phyloP scores from a whole-genome alignment of 768 basidiomycete species.

The Hygrocybe punicea region DNA sequence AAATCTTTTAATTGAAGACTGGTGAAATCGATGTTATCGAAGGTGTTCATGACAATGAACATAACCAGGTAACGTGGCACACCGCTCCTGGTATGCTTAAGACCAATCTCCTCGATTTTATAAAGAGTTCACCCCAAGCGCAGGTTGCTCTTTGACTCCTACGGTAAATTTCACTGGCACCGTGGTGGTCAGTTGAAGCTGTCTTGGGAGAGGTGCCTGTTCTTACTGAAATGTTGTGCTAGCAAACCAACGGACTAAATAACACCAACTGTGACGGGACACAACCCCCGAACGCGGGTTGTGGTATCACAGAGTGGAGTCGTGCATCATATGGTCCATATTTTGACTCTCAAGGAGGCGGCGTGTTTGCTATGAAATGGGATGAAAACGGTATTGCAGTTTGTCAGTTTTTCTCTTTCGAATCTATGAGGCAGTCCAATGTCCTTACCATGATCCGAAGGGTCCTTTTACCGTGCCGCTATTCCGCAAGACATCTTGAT shows the following conservation, averaged over 20 bases:
- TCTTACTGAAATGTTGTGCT: neutral
- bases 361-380: constrained; percentile 90
- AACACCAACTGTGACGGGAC: constrained; percentile 55
- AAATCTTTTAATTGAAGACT: constrained; percentile 40
- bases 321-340: constrained; percentile 77
- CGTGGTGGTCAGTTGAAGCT: constrained; percentile 47
- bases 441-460: constrained; percentile 34
- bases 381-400: constrained; percentile 71
- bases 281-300: constrained; percentile 62
- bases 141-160: constrained; percentile 58
- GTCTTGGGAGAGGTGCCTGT: neutral
- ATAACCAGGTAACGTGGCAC: constrained; percentile 84
- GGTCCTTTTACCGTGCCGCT: constrained; percentile 80
- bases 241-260: constrained; percentile 49
- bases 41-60: constrained; percentile 79
- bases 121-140: constrained; percentile 2
- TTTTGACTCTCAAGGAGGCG: constrained; percentile 77
- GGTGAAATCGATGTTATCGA: constrained; percentile 85
- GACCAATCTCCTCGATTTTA: neutral
- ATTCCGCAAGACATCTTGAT: constrained; percentile 62
- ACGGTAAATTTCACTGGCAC: constrained; percentile 59
- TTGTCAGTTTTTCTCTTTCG: constrained; percentile 47
- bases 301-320: constrained; percentile 77
- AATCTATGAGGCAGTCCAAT: neutral
- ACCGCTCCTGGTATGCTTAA: constrained; percentile 54